Evolutionary conservation across 2,329 filamentous ascomycete species (phyloP).

Genomic region (Calonectria crousiana): DNA sequence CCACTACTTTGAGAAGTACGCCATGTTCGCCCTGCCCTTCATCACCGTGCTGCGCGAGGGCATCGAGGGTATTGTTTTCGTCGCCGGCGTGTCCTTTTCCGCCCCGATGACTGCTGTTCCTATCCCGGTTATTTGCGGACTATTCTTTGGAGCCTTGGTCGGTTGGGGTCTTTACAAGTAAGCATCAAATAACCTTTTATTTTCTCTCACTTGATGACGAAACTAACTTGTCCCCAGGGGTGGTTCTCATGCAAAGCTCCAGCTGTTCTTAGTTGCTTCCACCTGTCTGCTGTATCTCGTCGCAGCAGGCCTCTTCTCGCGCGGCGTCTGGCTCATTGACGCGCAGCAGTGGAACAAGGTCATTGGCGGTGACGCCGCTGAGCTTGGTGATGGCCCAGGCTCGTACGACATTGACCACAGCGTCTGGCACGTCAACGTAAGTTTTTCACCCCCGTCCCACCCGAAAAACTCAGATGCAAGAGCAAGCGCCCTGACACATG

Average conservation of each 20-base stretch:
- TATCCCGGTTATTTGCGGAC: conserved; percentile 78
- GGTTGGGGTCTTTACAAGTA: conserved; percentile 85
- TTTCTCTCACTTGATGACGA: neutral
- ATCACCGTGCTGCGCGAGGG: conserved; percentile 88
- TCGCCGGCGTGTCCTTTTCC: conserved; percentile 84
- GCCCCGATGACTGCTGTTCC: conserved; percentile 82
- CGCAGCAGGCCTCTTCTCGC: conserved; percentile 84
- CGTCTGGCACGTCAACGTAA: conserved; percentile 86
- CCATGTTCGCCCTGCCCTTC: conserved; percentile 89
- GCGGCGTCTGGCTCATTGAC: conserved; percentile 81
- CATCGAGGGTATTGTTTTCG: conserved; percentile 89
- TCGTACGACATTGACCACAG: conserved; percentile 83
- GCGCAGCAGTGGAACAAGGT: conserved; percentile 76
- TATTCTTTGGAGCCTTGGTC: conserved; percentile 74
- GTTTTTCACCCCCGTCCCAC: conserved; percentile 43
- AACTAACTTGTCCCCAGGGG: conserved; percentile 46
- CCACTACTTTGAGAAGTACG: conserved; percentile 80
- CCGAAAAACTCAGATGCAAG: neutral
- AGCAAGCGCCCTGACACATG: neutral
- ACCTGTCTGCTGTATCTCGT: conserved; percentile 89
- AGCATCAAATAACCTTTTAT: conserved; percentile 26
- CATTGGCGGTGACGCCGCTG: conserved; percentile 69
- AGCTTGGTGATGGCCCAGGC: conserved; percentile 72
- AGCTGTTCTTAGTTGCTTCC: conserved; percentile 84
- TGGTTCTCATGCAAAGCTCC: conserved; percentile 60